Evolutionary conservation across 75 land plant species (phyloP), one percentile per base, ranked within the genome.

Genomic region (Cupressus sempervirens): DNA sequence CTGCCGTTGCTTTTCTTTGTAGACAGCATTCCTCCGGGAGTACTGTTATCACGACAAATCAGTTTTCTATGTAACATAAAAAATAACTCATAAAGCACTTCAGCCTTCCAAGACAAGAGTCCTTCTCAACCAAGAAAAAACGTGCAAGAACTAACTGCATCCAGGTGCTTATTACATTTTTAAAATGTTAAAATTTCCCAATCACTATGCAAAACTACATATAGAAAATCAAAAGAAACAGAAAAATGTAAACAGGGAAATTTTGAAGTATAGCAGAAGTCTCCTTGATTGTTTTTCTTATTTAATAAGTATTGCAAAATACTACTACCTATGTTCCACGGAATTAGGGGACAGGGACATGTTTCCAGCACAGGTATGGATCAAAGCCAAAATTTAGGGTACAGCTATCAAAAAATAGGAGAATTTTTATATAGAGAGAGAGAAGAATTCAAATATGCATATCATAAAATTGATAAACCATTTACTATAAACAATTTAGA

Each of bases 1-100:
- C 54, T 82, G 83, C 14, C 83, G 83, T 54, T 82, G 62, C 40
- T 82, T 30, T 82, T 82, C 83, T 82, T 82, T 82, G 50, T 82
- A 82, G 52, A 82, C 83, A 16, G 83, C 83, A 82, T 82, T 82
- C 40, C 83, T 82, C 50, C 83, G 36, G 56, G 83, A 52, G 65
- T 82, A 82, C 83, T 82, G 65, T 9, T 53, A 13, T 32, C 34
- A 79, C 5, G 48, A 79, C 30, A 79, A 26, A 79, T 45, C 7
- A n/a, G 81, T 26, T 45, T 43, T 20, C 11, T 8, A n/a, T 45
- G 30, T 26, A 79, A 29, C 8, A 26, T 43, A 0, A 40, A 43
- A 77, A 43, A n/a, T n/a, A n/a, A 79, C 9, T 26, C 50, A 79
- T 45, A n/a, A 45, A 45, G 16, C 81, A 79, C 30, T 41, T 3